These are phyloP conservation scores for Penicillium parvum DNA, from an alignment of 495 filamentous ascomycete species.

Conservation along the genomic window DNA sequence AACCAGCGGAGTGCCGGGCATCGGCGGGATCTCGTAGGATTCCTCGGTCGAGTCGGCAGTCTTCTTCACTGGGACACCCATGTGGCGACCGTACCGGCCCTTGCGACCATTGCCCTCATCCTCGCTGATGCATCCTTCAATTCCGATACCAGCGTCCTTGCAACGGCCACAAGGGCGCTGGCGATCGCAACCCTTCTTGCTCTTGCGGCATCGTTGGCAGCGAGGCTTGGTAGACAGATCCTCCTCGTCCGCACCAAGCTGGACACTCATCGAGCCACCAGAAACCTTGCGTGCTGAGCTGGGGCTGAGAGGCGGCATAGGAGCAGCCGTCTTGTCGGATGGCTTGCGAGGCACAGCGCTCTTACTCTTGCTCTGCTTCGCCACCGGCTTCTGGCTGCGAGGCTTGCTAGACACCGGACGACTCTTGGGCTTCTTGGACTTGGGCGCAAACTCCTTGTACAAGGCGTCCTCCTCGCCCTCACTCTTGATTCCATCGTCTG, in stretches of 20 bases:
- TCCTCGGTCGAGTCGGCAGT: conserved; percentile 35
- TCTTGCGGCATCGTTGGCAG: conserved; percentile 97
- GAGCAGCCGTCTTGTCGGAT: conserved; percentile 46
- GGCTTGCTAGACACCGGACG: conserved; percentile 34
- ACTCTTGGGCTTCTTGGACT: conserved; percentile 43
- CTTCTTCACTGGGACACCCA: conserved; percentile 89
- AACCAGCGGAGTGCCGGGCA: conserved; percentile 30
- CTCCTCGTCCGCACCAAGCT: conserved; percentile 78
- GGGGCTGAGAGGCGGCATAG: conserved; percentile 44
- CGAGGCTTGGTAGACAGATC: conserved; percentile 91
- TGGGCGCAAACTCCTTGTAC: conserved; percentile 39
- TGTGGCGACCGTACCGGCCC: conserved; percentile 92
- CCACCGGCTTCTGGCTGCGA: conserved; percentile 34
- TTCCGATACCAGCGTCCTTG: conserved; percentile 88
- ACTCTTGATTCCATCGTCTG: conserved; percentile 51
- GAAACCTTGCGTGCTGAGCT: conserved; percentile 72
- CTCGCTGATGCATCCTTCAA: conserved; percentile 91
- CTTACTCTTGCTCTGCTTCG: conserved; percentile 41
- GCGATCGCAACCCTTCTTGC: conserved; percentile 97
- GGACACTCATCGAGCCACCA: conserved; percentile 61
- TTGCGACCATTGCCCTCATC: conserved; percentile 95
- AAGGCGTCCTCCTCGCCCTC: conserved; percentile 46
- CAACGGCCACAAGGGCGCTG: conserved; percentile 92
- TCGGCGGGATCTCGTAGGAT: conserved; percentile 29
- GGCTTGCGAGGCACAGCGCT: conserved; percentile 45